Conservation (phyloP, 163 green algal genomes). For the Volvox carteri region DNA sequence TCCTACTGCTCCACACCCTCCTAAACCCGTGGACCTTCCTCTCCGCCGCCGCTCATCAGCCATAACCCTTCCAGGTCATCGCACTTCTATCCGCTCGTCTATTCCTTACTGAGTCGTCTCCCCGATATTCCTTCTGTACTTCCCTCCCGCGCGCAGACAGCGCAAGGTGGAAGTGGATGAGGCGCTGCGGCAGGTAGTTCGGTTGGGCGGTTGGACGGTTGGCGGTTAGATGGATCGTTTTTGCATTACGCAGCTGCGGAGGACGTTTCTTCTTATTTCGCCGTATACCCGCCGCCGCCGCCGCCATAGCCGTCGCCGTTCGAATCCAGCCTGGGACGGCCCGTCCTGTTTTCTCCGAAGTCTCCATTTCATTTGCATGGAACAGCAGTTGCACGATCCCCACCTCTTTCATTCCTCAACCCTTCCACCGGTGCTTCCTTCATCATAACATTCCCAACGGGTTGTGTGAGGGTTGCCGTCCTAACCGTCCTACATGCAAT, state of each 20-base stretch:
- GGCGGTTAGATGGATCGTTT: background rate
- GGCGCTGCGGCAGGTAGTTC: background rate
- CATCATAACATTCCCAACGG: no score
- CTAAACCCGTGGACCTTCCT: background rate
- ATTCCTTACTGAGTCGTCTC: background rate
- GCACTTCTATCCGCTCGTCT: background rate
- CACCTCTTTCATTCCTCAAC: no score
- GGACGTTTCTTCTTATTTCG: background rate
- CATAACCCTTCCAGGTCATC: background rate
- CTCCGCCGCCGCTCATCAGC: background rate
- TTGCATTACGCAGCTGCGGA: background rate
- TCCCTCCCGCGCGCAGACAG: background rate
- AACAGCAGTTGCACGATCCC: no score
- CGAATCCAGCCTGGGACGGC: background rate
- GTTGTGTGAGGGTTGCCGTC: no score
- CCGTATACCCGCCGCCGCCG: background rate
- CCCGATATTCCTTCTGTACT: background rate
- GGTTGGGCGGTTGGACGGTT: background rate
- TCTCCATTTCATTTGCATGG: no score
- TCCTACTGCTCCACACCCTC: background rate
- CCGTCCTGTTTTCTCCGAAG: background rate
- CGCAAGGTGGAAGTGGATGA: background rate
- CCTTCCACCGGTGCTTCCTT: no score
- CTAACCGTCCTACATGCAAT: no score
- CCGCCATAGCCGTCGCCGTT: background rate